Conservation (phyloP, 352 stramenopile genomes). For the Phytophthora sp. region DNA sequence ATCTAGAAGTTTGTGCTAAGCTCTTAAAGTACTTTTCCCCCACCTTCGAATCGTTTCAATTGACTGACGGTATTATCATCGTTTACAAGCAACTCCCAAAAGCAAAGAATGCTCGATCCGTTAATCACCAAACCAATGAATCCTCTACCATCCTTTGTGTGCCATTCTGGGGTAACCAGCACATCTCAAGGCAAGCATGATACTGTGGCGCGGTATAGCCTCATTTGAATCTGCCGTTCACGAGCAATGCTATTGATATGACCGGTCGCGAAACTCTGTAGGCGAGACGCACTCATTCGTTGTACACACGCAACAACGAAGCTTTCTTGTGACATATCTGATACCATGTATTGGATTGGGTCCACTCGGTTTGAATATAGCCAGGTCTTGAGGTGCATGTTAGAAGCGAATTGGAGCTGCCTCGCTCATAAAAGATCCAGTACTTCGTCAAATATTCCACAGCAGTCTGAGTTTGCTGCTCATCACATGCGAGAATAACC, state of each 20-base stretch:
- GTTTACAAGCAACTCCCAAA: constrained; percentile 38
- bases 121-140: constrained; percentile 37
- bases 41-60: constrained; percentile 25
- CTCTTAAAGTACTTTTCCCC: constrained; percentile 24
- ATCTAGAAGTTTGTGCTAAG: constrained; percentile 19
- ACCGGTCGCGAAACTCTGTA: constrained; percentile 25
- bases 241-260: constrained; percentile 20
- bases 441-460: constrained; percentile 39
- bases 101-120: constrained; percentile 21
- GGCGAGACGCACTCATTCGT: constrained; percentile 22
- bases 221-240: constrained; percentile 39
- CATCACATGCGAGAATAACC: constrained; percentile 25
- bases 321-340: constrained; percentile 33
- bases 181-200: constrained; percentile 29
- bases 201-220: constrained; percentile 28
- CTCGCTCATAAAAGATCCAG: constrained; percentile 24
- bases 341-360: constrained; percentile 34
- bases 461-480: constrained; percentile 8
- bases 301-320: constrained; percentile 34
- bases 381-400: constrained; percentile 36
- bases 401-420: constrained; percentile 30
- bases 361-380: constrained; percentile 36
- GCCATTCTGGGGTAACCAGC: constrained; percentile 30
- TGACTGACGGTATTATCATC: constrained; percentile 20
- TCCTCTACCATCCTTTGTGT: constrained; percentile 27